Evolutionary conservation across 805 yeast species (phyloP).

Genomic region (Pichia cabralensis): DNA sequence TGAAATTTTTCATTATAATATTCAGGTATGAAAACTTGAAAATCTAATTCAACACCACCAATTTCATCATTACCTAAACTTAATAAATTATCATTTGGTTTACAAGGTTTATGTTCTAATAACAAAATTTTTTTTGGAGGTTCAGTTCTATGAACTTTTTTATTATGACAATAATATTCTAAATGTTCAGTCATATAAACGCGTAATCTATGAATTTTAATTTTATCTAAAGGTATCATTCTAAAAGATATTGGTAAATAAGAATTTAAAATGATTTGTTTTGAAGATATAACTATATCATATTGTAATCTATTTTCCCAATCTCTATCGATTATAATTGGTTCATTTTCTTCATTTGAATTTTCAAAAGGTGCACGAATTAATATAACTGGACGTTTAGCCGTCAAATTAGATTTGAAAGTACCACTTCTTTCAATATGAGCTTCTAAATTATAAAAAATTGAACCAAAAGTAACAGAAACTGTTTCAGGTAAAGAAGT

Average conservation of each 20-base stretch:
- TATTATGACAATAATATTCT: slow-evolving; percentile 81
- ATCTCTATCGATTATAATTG: slow-evolving; percentile 78
- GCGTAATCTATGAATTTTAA: slow-evolving; percentile 76
- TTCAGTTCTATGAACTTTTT: slow-evolving; percentile 86
- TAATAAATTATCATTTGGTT: slow-evolving; percentile 38
- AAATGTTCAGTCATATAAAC: slow-evolving; percentile 80
- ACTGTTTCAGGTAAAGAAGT: slow-evolving; percentile 76
- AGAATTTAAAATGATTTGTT: slow-evolving; percentile 76
- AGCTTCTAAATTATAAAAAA: slow-evolving; percentile 61
- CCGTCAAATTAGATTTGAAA: slow-evolving; percentile 67
- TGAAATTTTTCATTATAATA: slow-evolving; percentile 43
- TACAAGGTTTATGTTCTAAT: slow-evolving; percentile 66
- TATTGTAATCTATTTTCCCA: slow-evolving; percentile 92
- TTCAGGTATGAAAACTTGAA: slow-evolving; percentile 78
- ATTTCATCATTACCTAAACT: slow-evolving; percentile 39
- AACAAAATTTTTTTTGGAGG: slow-evolving; percentile 75
- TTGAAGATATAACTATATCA: slow-evolving; percentile 85
- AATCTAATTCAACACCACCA: slow-evolving; percentile 71
- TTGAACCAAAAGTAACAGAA: slow-evolving; percentile 72
- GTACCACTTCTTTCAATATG: slow-evolving; percentile 70
- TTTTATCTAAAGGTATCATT: slow-evolving; percentile 79
- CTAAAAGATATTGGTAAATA: slow-evolving; percentile 76
- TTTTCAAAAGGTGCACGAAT: slow-evolving; percentile 71
- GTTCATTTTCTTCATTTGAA: slow-evolving; percentile 83
- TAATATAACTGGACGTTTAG: slow-evolving; percentile 51